phyloP scores from a whole-genome alignment of 805 yeast genomes.

The Ogataea nonfermentans region DNA sequence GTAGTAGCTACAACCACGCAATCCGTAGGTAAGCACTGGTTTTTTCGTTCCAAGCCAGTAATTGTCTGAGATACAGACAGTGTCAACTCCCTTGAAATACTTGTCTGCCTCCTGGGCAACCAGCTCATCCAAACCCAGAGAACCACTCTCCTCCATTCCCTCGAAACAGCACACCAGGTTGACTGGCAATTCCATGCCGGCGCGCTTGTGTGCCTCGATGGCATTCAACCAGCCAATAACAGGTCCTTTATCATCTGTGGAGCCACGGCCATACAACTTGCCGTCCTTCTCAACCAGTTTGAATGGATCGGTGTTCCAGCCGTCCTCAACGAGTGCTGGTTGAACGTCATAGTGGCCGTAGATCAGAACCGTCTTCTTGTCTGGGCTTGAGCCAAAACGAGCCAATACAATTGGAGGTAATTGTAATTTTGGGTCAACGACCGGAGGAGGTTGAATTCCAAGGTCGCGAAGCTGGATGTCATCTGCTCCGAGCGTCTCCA shows the following conservation, averaged over 20 bases:
- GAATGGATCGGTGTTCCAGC: slow-evolving; percentile 96
- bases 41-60: slow-evolving; percentile 98
- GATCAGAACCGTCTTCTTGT: slow-evolving; percentile 82
- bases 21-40: slow-evolving; percentile 96
- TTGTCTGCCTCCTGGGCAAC: slow-evolving; percentile 72
- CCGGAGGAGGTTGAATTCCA: slow-evolving; percentile 93
- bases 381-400: slow-evolving; percentile 76
- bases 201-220: slow-evolving; percentile 83
- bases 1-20: slow-evolving; percentile 95
- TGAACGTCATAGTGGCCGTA: slow-evolving; percentile 99
- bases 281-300: slow-evolving; percentile 64
- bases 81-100: slow-evolving; percentile 86
- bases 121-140: slow-evolving; percentile 83
- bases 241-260: slow-evolving; percentile 98
- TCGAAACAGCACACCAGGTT: slow-evolving; percentile 91
- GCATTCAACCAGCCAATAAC: slow-evolving; percentile 95
- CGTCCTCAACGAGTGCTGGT: slow-evolving; percentile 90
- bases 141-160: slow-evolving; percentile 99
- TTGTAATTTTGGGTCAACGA: slow-evolving; percentile 58
- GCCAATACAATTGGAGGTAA: slow-evolving; percentile 96
- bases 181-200: slow-evolving; percentile 88
- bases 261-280: slow-evolving; percentile 85
- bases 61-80: slow-evolving; percentile 95
- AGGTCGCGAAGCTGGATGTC: slow-evolving; percentile 80
- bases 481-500: slow-evolving; percentile 69